These are phyloP conservation scores for Saccharomyces cerevisiae DNA, from an alignment of 805 yeast genomes.

Conservation along the genomic window DNA sequence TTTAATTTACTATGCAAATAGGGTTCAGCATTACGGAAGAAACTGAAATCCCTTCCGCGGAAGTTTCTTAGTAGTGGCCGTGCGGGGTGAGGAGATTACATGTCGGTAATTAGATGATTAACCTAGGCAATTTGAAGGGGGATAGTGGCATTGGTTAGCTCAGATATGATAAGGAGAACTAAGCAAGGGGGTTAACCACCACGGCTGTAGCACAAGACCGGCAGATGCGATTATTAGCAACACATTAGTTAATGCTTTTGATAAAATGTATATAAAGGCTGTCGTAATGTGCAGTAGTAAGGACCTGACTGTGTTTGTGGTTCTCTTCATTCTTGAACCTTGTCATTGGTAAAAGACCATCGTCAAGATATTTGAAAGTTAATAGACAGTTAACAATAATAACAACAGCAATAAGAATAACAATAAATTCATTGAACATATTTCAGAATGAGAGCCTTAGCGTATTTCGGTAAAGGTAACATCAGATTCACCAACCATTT, in stretches of 20 bases:
- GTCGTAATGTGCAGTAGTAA: not conserved
- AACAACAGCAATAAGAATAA: not conserved
- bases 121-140: not conserved
- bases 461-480: conserved; percentile 40
- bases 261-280: not conserved
- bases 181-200: not conserved
- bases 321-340: not conserved
- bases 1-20: not conserved
- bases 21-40: not conserved
- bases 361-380: not conserved
- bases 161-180: not conserved
- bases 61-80: not conserved
- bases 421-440: not conserved
- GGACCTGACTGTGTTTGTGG: not conserved
- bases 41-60: not conserved
- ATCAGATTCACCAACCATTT: conserved; percentile 34
- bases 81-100: not conserved
- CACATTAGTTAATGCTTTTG: not conserved
- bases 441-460: conserved; percentile 39
- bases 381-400: not conserved
- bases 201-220: not conserved
- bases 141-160: not conserved
- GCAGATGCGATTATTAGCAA: not conserved
- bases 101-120: not conserved
- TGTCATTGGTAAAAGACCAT: not conserved